Conservation (phyloP, 305 asterid genomes). For the Striga hermonthica region DNA sequence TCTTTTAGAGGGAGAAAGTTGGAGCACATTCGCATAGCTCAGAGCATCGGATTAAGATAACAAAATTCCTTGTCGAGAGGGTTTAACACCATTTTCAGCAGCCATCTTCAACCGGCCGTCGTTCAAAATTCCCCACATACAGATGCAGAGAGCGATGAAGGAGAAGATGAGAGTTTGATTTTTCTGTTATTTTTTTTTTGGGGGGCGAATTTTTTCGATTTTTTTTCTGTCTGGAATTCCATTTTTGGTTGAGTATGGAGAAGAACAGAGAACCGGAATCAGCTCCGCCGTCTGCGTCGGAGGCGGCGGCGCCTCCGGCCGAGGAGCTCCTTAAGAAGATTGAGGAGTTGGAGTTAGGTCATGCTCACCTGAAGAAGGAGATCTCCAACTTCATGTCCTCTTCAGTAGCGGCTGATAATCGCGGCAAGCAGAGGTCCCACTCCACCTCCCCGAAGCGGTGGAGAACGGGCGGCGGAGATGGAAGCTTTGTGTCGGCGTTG, state of each 20-base stretch:
- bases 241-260: conserved; percentile 33
- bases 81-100: no score
- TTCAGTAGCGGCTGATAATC: conserved; percentile 36
- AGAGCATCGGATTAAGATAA: no score
- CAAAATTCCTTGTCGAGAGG: no score
- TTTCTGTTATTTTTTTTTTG: no score
- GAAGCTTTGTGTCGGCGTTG: conserved; percentile 45
- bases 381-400: conserved; percentile 65
- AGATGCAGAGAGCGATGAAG: no score
- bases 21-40: no score
- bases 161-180: no score
- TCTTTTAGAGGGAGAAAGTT: no score
- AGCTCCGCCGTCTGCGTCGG: conserved; percentile 15
- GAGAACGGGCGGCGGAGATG: conserved; percentile 45
- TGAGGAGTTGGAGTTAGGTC: conserved; percentile 77
- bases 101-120: no score
- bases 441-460: conserved; percentile 74
- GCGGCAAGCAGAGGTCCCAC: conserved; percentile 66
- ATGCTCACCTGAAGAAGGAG: conserved; percentile 81
- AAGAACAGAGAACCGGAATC: conserved; percentile 27
- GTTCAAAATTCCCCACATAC: no score
- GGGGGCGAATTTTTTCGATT: no score
- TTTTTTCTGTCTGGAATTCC: background rate
- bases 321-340: conserved; percentile 90
- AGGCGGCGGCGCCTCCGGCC: conserved; percentile 45